Percentiles rank a stretch among this genome's conserved stretches.
phyloP scores from a whole-genome alignment of 2,329 filamentous ascomycete genomes.

The Claviceps sp. region DNA sequence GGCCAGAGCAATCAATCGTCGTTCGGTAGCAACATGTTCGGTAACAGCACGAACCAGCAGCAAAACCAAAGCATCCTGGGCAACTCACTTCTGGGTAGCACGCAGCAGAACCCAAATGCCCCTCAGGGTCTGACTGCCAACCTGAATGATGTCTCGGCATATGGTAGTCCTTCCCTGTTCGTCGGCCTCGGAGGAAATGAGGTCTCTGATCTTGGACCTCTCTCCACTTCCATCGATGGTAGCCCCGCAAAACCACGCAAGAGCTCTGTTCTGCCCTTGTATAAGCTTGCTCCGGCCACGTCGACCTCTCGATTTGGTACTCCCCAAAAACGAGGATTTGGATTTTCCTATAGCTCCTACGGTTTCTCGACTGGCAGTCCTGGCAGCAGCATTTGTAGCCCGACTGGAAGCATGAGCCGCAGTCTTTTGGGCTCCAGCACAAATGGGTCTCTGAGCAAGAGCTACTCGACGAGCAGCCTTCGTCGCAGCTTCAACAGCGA shows the following conservation, averaged over 20 bases:
- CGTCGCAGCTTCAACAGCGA: slow-evolving; percentile 70
- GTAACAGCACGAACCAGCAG: slow-evolving; percentile 31
- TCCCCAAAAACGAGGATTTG: slow-evolving; percentile 76
- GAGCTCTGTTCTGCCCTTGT: slow-evolving; percentile 67
- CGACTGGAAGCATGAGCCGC: slow-evolving; percentile 52
- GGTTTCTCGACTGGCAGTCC: slow-evolving; percentile 63
- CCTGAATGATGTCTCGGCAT: slow-evolving; percentile 72
- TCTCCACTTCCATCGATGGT: slow-evolving; percentile 77
- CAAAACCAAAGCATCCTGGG: slow-evolving; percentile 33
- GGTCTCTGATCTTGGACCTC: slow-evolving; percentile 64
- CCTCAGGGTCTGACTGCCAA: slow-evolving; percentile 62
- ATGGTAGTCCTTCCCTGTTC: slow-evolving; percentile 80
- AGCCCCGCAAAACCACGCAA: slow-evolving; percentile 58
- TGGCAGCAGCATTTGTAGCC: slow-evolving; percentile 49
- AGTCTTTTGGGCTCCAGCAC: slow-evolving; percentile 55
- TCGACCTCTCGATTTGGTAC: slow-evolving; percentile 70
- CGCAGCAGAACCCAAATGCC: slow-evolving; percentile 34
- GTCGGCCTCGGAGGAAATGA: slow-evolving; percentile 52
- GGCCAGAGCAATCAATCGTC: slow-evolving; percentile 31
- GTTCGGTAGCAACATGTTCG: slow-evolving; percentile 30
- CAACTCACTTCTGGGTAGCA: slow-evolving; percentile 45
- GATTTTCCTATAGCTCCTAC: slow-evolving; percentile 87
- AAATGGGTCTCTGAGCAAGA: slow-evolving; percentile 66
- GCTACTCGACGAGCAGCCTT: slow-evolving; percentile 75
- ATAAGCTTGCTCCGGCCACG: slow-evolving; percentile 65